These are phyloP conservation scores for Geotrichum siamense DNA, from an alignment of 1,139 yeast genomes.

Conservation along the genomic window DNA sequence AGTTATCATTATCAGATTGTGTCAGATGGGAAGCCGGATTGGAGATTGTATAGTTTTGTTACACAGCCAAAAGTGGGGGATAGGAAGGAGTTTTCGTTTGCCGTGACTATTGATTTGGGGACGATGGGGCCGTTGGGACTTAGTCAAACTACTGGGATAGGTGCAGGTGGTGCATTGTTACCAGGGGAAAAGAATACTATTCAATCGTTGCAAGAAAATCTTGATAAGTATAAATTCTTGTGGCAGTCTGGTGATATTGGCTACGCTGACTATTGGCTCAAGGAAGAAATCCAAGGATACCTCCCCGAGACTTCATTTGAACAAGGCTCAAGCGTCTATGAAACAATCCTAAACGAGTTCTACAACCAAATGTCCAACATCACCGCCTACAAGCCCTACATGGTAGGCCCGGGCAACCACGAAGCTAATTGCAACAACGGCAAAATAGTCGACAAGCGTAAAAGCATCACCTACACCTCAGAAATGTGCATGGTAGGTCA, in stretches of 20 bases:
- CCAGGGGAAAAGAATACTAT: slow-evolving; percentile 24
- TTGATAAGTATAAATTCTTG: slow-evolving; percentile 25
- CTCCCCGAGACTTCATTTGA: slow-evolving; percentile 18
- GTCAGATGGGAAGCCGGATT: slow-evolving; percentile 2
- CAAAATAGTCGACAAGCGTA: slow-evolving; percentile 19
- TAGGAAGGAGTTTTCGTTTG: slow-evolving; percentile 23
- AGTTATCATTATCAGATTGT: slow-evolving; percentile 28
- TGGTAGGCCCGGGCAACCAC: slow-evolving; percentile 33
- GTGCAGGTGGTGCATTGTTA: slow-evolving; percentile 20
- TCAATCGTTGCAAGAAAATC: slow-evolving; percentile 23
- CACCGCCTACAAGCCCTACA: slow-evolving; percentile 25
- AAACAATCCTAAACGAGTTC: slow-evolving; percentile 24
- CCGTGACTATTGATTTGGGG: slow-evolving; percentile 28
- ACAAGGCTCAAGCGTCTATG: slow-evolving; percentile 23
- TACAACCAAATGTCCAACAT: slow-evolving; percentile 26
- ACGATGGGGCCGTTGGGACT: slow-evolving; percentile 27
- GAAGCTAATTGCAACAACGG: slow-evolving; percentile 30
- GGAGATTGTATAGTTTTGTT: slow-evolving; percentile 21
- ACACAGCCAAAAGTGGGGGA: slow-evolving; percentile 24
- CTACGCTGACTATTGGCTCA: slow-evolving; percentile 31
- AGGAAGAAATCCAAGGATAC: slow-evolving; percentile 23
- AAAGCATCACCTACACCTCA: slow-evolving; percentile 18
- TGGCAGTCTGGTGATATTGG: slow-evolving; percentile 32
- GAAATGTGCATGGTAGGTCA: slow-evolving; percentile 25
- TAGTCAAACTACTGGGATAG: slow-evolving; percentile 20